Evolutionary conservation across 2,329 filamentous ascomycete genomes (phyloP).

Genomic region (Phaeoacremonium minimum): DNA sequence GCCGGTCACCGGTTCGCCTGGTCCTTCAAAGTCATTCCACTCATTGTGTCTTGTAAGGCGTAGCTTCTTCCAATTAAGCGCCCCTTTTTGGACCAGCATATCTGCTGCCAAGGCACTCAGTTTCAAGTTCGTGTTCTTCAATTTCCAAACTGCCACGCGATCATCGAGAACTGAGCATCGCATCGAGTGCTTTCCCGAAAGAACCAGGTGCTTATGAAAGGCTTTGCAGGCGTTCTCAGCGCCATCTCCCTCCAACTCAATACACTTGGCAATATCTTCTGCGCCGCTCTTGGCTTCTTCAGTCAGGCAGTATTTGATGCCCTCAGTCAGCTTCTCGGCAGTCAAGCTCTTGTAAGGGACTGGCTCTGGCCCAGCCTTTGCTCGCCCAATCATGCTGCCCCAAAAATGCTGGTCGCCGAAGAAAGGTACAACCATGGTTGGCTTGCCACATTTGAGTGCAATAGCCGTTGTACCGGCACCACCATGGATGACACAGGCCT

Average conservation of each 20-base stretch:
- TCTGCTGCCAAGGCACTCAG: slow-evolving; percentile 63
- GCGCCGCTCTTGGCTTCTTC: slow-evolving; percentile 56
- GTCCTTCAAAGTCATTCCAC: slow-evolving; percentile 75
- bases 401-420: slow-evolving; percentile 79
- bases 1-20: slow-evolving; percentile 68
- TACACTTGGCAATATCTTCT: slow-evolving; percentile 54
- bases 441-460: slow-evolving; percentile 65
- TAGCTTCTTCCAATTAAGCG: slow-evolving; percentile 59
- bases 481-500: slow-evolving; percentile 69
- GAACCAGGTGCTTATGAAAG: slow-evolving; percentile 58
- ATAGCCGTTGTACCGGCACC: slow-evolving; percentile 75
- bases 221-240: slow-evolving; percentile 64
- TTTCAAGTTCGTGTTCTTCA: slow-evolving; percentile 56
- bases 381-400: slow-evolving; percentile 63
- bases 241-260: slow-evolving; percentile 61
- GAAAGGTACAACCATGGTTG: slow-evolving; percentile 74
- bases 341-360: slow-evolving; percentile 66
- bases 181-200: slow-evolving; percentile 50
- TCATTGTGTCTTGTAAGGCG: slow-evolving; percentile 62
- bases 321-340: slow-evolving; percentile 61
- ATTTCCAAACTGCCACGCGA: slow-evolving; percentile 60
- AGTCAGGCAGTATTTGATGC: slow-evolving; percentile 63
- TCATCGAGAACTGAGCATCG: slow-evolving; percentile 63
- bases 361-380: slow-evolving; percentile 60
- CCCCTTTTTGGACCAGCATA: slow-evolving; percentile 56